Base-by-base conservation (phyloP, 192 early-diverging fungal species). In the Linnemannia schmuckeri region DNA sequence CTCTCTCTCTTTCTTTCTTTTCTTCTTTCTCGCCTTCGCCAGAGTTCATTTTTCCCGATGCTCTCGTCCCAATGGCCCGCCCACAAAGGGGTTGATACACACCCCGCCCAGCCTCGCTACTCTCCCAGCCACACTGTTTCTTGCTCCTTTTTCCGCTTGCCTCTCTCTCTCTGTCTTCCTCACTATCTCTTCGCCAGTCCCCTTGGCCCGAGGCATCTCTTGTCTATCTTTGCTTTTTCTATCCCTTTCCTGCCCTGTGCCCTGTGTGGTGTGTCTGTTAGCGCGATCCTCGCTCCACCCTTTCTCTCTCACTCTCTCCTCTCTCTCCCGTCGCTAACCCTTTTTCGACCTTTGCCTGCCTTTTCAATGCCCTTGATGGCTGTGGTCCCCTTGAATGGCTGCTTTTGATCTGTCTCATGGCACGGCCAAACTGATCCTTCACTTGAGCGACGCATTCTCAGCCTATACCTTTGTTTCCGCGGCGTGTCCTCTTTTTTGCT, bases 41-140 rank as follows among this genome's bases (percentile, higher is more conserved):
- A 66, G 27, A 66, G 27, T 15, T 66, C 61, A 66, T 66, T 66
- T 61, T 66, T 66, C 61, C 61, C 61, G 61, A 35, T 66, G 30
- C 61, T 66, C 30, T 66, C 30, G 3, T 33, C 61, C 61, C 61
- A 66, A 66, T 66, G 30, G 13, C 61, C 30, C 0, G 30, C 12
- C 61, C n/a, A 27, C 61, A 33, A 66, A 30, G 61, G 61, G 61
- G 55, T 8, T 4, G 8, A 27, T 27, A 12, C 30, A 0, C 61
- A 33, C 27, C 61, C 13, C 27, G 24, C 24, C 63, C 75, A 35
- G 1, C 42, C 61, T 38, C 22, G 38, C 42, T 42, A 4, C 52
- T 35, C 22, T 77, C 52, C 47, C 46, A 38, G 61, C 55, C 57
- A 77, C 35, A 18, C 75, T 42, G 24, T 30, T 33, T 18, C 20